phyloP scores from a whole-genome alignment of 2,329 filamentous ascomycete genomes.

The Neonectria faginata region DNA sequence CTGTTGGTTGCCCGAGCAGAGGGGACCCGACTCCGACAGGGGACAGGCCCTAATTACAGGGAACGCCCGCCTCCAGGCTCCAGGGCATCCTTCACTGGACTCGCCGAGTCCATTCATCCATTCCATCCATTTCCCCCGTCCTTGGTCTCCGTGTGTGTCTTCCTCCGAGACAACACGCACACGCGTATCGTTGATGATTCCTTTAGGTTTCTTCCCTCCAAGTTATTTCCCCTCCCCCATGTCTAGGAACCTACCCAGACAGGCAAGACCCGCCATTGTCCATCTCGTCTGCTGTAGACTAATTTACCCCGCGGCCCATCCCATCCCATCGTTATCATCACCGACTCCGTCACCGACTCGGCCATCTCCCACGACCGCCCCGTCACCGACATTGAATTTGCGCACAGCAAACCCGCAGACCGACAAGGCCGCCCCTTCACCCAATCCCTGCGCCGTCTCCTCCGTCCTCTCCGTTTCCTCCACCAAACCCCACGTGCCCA shows the following conservation, averaged over 20 bases:
- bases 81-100: background rate
- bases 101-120: background rate
- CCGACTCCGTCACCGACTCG: background rate
- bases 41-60: background rate
- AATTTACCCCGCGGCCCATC: background rate
- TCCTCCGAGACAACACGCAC: slow-evolving; percentile 5
- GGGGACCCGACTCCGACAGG: background rate
- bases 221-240: background rate
- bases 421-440: slow-evolving; percentile 16
- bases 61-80: background rate
- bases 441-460: slow-evolving; percentile 27
- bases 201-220: no score
- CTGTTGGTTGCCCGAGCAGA: background rate
- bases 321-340: background rate
- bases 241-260: background rate
- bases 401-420: slow-evolving; percentile 19
- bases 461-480: slow-evolving; percentile 26
- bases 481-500: slow-evolving; percentile 46
- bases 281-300: background rate
- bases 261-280: slow-evolving; percentile 1
- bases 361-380: background rate
- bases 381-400: slow-evolving; percentile 22
- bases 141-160: no score
- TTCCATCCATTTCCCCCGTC: background rate
- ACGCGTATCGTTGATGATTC: slow-evolving; percentile 2